Base-by-base conservation (phyloP, 441 rosid species). In the Brassica hybrid region DNA sequence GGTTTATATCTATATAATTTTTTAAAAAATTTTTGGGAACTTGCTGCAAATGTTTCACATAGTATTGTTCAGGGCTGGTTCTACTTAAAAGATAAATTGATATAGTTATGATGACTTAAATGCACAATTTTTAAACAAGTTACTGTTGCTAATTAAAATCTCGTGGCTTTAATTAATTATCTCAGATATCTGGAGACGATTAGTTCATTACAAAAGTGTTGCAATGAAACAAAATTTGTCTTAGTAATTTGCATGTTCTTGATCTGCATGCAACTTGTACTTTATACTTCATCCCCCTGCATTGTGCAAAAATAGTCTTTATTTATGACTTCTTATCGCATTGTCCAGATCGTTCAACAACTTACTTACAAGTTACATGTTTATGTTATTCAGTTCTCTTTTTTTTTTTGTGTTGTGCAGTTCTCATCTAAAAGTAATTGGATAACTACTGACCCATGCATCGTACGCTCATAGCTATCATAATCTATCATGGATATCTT, bases 231-330 rank as follows among this genome's bases (percentile, higher is more conserved):
- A 67, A 79, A 56, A 2, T 2, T 13, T 4, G 41, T 79, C 30
- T 74, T 19, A 52, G 71, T 27, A 64, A 18, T 45, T 70, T 56
- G 48, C 79, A 74, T 79, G 82, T 79, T 69, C 72, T 69, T 69
- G 75, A 69, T 79, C 72, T 69, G 79, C 82, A 74, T 69, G 82
- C 75, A 69, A 74, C 72, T 70, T 79, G 68, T 58, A 32, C 36
- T 50, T 14, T 7, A 19, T 43, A n/a, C 58, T 3, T 9, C 50
- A 38, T 60, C 38, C 17, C 17, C 65, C 69, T 60, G 65, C 62
- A 58, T 56, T 36, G 5, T 36, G 27, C 25, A 66, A 54, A 67
- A 6, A 18, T 0, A 25, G 18, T 59, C 1, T 60, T 60, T 18
- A 54, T 56, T 52, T 21, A 38, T 23, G 4, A 41, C 48, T 41